Evolutionary conservation across 345 rosid species (phyloP), one percentile per base, ranked within the genome.

Genomic region (Populus alba): DNA sequence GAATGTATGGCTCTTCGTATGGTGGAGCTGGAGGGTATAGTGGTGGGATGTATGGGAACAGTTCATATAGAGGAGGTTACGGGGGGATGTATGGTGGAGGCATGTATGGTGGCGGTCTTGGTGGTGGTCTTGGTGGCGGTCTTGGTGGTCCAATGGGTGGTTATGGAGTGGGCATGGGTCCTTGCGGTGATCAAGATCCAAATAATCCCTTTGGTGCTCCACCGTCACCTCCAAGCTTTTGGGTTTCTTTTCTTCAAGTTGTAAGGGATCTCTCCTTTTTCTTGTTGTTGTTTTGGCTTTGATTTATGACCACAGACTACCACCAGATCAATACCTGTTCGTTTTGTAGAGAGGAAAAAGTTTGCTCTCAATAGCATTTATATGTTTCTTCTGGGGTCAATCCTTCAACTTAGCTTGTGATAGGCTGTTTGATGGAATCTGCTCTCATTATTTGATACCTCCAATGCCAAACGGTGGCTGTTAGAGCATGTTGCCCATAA

Each of bases 181-280:
- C 93, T 45, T 89, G 89, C 77, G 98, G 97, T 74, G 92, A 83
- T 81, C 98, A 92, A 87, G 98, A 92, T 88, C 97, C 94, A 4
- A 95, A 93, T 75, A 89, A 94, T 85, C 98, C 98, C 68, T 87
- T 71, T 81, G 95, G 92, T 63, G 86, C 82, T 79, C 97, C 98
- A 38, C 78, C 98, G 43, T 88, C 96, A 72, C 98, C 99, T n/a
- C 99, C 99, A 29, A 92, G 99, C 71, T 94, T 97, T 80, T 97
- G 99, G 99, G 89, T 97, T 75, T 94, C 98, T 73, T 94, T 97
- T 82, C 94, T 94, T 70, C 89, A 85, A 3, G 97, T 94, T 95
- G 99, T 97, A 84, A 83, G 86, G 29, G 53, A 73, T 67, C 55
- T 69, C 51, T 8, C 17, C 25, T 8, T 29, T 12, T 66, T 0